phyloP scores from a whole-genome alignment of 768 basidiomycete genomes.

The Paxillus involutus region DNA sequence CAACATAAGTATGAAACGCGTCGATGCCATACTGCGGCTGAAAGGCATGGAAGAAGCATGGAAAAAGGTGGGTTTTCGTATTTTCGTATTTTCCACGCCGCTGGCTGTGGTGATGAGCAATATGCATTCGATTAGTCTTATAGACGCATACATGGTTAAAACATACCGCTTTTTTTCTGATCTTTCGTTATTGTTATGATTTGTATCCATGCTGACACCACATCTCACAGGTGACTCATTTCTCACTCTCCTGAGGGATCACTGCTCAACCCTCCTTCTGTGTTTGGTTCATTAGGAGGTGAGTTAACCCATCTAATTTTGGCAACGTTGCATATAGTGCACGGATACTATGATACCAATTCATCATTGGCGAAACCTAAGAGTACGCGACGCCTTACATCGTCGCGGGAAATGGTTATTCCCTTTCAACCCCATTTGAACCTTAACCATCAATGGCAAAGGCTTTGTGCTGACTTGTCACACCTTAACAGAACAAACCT shows the following conservation, averaged over 20 bases:
- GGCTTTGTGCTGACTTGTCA: background rate
- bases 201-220: constrained; percentile 7
- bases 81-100: constrained; percentile 2
- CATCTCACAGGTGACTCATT: constrained; percentile 3
- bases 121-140: constrained; percentile 90
- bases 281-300: constrained; percentile 37
- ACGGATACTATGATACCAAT: constrained; percentile 49
- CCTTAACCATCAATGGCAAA: constrained; percentile 6
- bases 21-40: constrained; percentile 80
- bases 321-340: background rate
- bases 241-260: no score
- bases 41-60: constrained; percentile 75
- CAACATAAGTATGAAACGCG: constrained; percentile 71
- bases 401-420: constrained; percentile 54
- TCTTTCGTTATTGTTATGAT: background rate
- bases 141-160: constrained; percentile 79
- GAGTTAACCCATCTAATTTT: constrained; percentile 20
- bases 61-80: constrained; percentile 58
- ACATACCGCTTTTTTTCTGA: constrained; percentile 30
- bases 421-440: constrained; percentile 76
- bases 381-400: constrained; percentile 68
- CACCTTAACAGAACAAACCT: constrained; percentile 46
- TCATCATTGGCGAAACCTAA: constrained; percentile 72
- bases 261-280: background rate
- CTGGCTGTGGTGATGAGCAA: constrained; percentile 49